These are phyloP conservation scores for Aspergillus aculeatus DNA, from an alignment of 2,329 filamentous ascomycete genomes.

Conservation along the genomic window DNA sequence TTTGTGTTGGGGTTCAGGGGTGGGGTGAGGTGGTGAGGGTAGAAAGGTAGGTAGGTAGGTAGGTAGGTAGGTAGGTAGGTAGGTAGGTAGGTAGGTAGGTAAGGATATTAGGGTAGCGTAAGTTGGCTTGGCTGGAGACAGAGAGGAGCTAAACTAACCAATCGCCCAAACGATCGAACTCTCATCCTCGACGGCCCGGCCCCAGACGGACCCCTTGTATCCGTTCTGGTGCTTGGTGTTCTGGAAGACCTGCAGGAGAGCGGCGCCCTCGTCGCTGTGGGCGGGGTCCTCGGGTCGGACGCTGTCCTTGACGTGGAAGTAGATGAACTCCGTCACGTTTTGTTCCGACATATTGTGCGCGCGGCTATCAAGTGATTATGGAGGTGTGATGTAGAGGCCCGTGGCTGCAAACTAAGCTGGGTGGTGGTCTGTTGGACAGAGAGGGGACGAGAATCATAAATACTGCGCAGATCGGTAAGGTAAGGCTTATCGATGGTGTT, in stretches of 20 bases:
- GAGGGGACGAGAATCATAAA: no score
- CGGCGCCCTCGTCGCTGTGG: slow-evolving; percentile 30
- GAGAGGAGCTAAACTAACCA: slow-evolving; percentile 25
- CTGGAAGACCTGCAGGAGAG: slow-evolving; percentile 30
- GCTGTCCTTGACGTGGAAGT: slow-evolving; percentile 36
- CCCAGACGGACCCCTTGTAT: slow-evolving; percentile 38
- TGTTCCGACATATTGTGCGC: slow-evolving; percentile 21
- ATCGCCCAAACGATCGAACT: slow-evolving; percentile 39
- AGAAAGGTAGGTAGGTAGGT: neutral
- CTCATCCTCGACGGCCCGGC: slow-evolving; percentile 37
- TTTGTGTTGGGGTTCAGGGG: neutral
- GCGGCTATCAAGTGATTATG: neutral
- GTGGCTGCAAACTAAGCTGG: neutral
- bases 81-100: neutral
- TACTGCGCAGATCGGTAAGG: no score
- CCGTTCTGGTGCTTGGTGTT: slow-evolving; percentile 35
- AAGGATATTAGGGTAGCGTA: neutral
- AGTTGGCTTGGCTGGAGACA: neutral
- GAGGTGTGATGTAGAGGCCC: neutral
- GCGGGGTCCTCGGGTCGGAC: slow-evolving; percentile 39
- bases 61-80: neutral
- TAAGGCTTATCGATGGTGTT: no score
- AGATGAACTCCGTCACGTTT: slow-evolving; percentile 36
- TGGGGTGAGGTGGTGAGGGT: neutral
- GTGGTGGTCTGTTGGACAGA: no score